Evolutionary conservation across 2,329 filamentous ascomycete genomes (phyloP).

Genomic region (Trichoderma atrobrunneum): DNA sequence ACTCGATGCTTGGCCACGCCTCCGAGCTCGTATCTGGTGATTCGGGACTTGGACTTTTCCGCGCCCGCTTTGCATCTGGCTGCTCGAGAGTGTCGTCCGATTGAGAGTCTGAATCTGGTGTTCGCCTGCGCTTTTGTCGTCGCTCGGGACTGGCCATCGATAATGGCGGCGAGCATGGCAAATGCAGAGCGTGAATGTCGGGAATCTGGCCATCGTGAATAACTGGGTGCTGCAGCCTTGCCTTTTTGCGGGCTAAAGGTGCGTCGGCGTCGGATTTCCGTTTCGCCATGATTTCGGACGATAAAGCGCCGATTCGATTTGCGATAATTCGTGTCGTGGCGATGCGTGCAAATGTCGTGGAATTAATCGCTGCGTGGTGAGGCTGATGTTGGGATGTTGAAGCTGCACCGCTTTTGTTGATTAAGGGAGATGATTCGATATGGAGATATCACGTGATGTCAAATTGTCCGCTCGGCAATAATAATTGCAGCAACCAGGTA

Average conservation of each 20-base stretch:
- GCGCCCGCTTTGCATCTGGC: neutral
- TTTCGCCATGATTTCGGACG: neutral
- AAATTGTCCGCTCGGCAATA: neutral
- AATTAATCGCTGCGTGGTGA: neutral
- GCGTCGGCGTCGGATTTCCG: neutral
- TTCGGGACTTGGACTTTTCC: neutral
- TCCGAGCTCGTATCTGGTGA: neutral
- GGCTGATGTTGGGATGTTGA: neutral
- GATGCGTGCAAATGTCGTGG: neutral
- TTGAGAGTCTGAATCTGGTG: neutral
- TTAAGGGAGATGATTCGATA: neutral
- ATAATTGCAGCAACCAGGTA: neutral
- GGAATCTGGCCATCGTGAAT: neutral
- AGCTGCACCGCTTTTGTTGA: neutral
- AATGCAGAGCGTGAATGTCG: neutral
- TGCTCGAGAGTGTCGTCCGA: neutral
- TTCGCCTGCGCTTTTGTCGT: neutral
- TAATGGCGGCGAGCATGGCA: neutral
- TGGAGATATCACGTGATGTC: accelerated
- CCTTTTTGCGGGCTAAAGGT: neutral
- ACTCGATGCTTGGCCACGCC: neutral
- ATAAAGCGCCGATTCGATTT: accelerated
- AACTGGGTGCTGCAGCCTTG: neutral
- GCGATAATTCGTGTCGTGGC: neutral
- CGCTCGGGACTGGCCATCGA: neutral